These are phyloP conservation scores for Taphrina populina DNA, from an alignment of 1,139 yeast genomes.

Conservation along the genomic window DNA sequence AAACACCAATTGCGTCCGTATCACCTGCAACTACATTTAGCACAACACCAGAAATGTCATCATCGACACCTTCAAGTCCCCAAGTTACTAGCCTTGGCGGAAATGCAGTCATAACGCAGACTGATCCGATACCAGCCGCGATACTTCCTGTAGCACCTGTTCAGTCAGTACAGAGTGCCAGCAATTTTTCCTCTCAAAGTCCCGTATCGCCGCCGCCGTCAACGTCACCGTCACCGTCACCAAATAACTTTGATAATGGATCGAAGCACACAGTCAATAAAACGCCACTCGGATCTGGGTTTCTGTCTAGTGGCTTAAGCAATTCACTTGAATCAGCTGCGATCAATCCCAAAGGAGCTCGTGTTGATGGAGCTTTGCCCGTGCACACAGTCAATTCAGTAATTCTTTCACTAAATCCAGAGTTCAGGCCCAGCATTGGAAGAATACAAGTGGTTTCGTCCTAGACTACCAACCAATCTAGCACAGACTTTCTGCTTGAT, in stretches of 20 bases:
- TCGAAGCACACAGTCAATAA: constrained; percentile 22
- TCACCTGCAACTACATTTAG: neutral
- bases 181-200: too few relatives aligned
- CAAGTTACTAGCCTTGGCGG: too few relatives aligned
- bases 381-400: too few relatives aligned
- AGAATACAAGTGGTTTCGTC: too few relatives aligned
- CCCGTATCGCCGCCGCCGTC: neutral
- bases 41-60: neutral
- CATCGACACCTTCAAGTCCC: too few relatives aligned
- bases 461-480: too few relatives aligned
- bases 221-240: neutral
- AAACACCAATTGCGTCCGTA: neutral
- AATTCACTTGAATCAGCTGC: constrained; percentile 10
- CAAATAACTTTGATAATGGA: constrained; percentile 11
- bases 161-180: neutral
- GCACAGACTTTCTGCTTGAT: too few relatives aligned
- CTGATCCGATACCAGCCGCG: neutral
- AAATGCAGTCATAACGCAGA: too few relatives aligned
- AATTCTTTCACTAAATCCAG: too few relatives aligned
- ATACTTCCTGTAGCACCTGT: neutral
- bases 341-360: constrained; percentile 15
- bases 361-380: constrained; percentile 2
- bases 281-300: constrained; percentile 24
- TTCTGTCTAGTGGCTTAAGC: constrained; percentile 4
- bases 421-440: too few relatives aligned